Base-by-base conservation (phyloP, 148 eudicot species). In the Dianthus caryophyllus region DNA sequence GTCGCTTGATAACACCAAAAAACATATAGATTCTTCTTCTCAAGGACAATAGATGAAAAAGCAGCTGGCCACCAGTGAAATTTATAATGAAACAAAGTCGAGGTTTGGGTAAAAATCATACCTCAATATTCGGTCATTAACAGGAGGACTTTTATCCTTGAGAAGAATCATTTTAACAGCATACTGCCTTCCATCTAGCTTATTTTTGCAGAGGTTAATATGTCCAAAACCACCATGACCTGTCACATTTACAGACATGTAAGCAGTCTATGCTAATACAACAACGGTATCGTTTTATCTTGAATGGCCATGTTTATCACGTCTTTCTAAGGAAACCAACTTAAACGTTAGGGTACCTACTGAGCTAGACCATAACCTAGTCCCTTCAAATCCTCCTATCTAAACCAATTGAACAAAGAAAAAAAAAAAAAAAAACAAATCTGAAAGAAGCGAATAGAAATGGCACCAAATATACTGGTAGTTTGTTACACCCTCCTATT, bases 141-240 rank as follows among this genome's bases (percentile, higher is more conserved):
- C 84, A 39, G 96, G 88, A 38, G 68, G 87, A 49, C 81, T 80
- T 78, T 88, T 83, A 72, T 90, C 98, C 80, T 94, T 94, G 58
- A 94, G 82, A 30, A 83, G 98, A 79, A 94, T 90, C 84, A 82
- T 90, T 73, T 94, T 94, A 25, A 94, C 83, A 82, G 97, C 98
- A 77, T 94, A 94, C 47, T 90, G 96, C 79, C 98, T 83, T 66
- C 97, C 98, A 63, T 94, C 97, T 64, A 90, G 77, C 83, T 94
- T 94, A 80, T 94, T 94, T 76, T 86, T 88, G 90, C 98, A 90
- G 70, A 94, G 63, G 64, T 90, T 90, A 72, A 94, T 97, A 70
- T 86, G 92, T 53, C 98, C 98, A 65, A 90, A 94, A 50, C 98
- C 98, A 50, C 98, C 98, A 43, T 79, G 97, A 61, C 98, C 98